Evolutionary conservation across 257 asterid species (phyloP), one percentile per base, ranked within the genome.

Genomic region (Solanum lycopersicoides): DNA sequence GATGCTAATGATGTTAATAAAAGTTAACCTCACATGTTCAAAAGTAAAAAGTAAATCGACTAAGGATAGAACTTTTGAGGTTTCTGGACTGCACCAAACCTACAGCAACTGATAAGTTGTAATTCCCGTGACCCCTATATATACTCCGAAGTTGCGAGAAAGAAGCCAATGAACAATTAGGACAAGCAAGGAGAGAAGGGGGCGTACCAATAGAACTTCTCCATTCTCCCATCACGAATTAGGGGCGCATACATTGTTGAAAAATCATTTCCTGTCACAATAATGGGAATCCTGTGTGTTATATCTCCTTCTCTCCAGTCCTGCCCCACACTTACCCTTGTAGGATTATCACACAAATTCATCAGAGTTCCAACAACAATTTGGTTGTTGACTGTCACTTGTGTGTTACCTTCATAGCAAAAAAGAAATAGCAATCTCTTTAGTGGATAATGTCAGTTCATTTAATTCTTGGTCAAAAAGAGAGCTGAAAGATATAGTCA

Each of bases 181-280:
- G 7, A 47, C 42, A 80, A 18, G 65, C 15, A 47, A 83, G 76
- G 53, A 45, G 82, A 15, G 88, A 50, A 15, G 86, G 83, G 76
- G 69, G 76, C 41, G 30, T 92, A 95, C 99, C 98, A 95, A 91
- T 93, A 95, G 87, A 96, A 95, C 90, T 96, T 96, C 34, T 96
- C 99, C 99, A 96, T 96, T 92, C 99, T 96, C 89, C 99, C 93
- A 89, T 96, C 98, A 86, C 98, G 98, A 87, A 95, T 92, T 91
- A 96, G 88, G 50, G 98, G 98, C 68, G 98, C 98, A 92, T 95
- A 96, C 34, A 95, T 87, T 88, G 91, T 95, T 65, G 99, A 91
- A 7, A 96, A 88, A 91, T 96, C 98, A 89, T 96, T 96, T 90
- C 99, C 98, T 34, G 98, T 96, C 82, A 95, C 97, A 83, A 96